Evolutionary conservation across 352 stramenopile genomes (phyloP), one percentile per base, ranked within the genome.

Genomic region (Globisporangium sylvaticum): DNA sequence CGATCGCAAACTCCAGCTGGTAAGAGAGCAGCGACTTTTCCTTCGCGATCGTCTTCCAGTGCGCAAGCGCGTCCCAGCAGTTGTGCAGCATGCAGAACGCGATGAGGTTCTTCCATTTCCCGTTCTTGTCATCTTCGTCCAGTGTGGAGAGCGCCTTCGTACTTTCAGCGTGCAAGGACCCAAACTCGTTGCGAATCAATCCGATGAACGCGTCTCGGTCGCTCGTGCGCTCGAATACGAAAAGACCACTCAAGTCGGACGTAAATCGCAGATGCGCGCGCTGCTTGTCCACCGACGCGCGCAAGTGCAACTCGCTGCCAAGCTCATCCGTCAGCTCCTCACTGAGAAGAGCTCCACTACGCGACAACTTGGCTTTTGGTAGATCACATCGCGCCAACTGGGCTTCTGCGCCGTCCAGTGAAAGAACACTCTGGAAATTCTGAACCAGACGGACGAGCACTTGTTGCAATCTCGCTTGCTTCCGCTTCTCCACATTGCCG

Each of bases 41-140:
- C 20, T 64, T 58, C 25, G 29, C 55, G 37, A 69, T 22, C 29
- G 50, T n/a, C 18, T 68, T 73, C 68, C 78, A 89, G 25, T 86
- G 70, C 15, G 68, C 68, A 1, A 92, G 68, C 6, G 78, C 67
- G 37, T 87, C 76, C 79, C 82, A 91, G 46, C 72, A 84, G 34
- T 75, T 81, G 65, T 91, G 76, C 6, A 74, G 67, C 48, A 80
- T 68, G 58, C 79, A 85, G 64, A 90, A 89, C 15, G 71, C 72
- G 20, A 90, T 68, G 20, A 92, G 48, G 62, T 86, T 86, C 34
- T 66, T 76, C 55, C 71, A 81, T 27, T 62, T 22, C 22, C 62
- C 29, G 32, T 32, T n/a, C 59, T 18, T n/a, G 24, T 62, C 44
- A 7, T 15, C 50, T 55, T 58, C 25, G 37, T 62, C 42, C 24